Evolutionary conservation across 2,329 filamentous ascomycete genomes (phyloP).

Genomic region (Trichoderma aggressivum): DNA sequence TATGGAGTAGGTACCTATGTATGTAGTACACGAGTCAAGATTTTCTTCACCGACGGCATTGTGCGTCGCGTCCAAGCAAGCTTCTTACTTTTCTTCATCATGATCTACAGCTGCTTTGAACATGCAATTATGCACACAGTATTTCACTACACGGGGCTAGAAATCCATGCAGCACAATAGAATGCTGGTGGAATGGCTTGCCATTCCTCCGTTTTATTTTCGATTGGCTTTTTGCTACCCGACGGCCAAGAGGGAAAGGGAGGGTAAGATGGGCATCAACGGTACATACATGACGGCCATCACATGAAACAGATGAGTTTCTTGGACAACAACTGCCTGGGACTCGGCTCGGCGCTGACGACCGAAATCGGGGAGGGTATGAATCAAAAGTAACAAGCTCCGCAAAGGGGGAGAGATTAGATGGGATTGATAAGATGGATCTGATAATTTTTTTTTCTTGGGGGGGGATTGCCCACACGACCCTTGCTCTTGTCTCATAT

Average conservation of each 20-base stretch:
- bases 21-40: background rate
- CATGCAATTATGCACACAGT: background rate
- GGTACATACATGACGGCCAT: background rate
- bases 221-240: background rate
- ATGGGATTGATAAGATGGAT: constrained; percentile 19
- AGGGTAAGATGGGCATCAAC: background rate
- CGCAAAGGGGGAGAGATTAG: constrained; percentile 17
- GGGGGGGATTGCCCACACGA: background rate
- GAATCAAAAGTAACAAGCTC: background rate
- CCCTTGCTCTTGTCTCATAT: background rate
- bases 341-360: background rate
- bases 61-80: background rate
- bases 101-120: background rate
- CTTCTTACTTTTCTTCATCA: background rate
- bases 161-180: background rate
- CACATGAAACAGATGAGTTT: background rate
- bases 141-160: background rate
- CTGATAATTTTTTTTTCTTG: constrained; percentile 5
- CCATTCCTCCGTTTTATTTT: background rate
- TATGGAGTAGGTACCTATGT: too few relatives aligned
- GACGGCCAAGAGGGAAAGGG: background rate
- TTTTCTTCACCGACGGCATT: background rate
- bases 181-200: background rate
- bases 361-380: background rate
- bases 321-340: background rate